Percentiles rank a stretch among this genome's conserved stretches.
Evolutionary conservation across 108 stramenopile genomes (phyloP).

Genomic region (Thalassiosira profunda): DNA sequence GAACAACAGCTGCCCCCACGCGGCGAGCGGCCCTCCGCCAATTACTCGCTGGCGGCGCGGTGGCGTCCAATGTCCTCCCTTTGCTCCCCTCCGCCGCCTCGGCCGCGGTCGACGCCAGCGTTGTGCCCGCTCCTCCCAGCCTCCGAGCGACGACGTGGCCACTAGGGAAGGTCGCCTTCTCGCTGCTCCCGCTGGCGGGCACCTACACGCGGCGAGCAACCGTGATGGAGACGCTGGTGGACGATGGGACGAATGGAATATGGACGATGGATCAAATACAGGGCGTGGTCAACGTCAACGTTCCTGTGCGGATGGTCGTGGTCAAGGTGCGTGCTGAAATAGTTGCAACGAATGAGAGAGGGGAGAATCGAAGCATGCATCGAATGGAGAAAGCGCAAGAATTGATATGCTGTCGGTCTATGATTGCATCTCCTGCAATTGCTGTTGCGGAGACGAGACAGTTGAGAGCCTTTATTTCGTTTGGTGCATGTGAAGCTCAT

Average conservation of each 20-base stretch:
- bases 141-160: slow-evolving; percentile 65
- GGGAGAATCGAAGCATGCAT: too few species aligned
- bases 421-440: too few species aligned
- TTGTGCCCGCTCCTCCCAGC: slow-evolving; percentile 52
- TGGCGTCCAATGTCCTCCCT: too few species aligned
- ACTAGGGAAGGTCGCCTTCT: slow-evolving; percentile 84
- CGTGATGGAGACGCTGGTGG: slow-evolving; percentile 37
- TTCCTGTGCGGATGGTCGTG: slow-evolving; percentile 88
- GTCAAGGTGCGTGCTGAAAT: slow-evolving; percentile 60
- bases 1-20: too few species aligned
- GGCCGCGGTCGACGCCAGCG: not conserved
- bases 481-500: too few species aligned
- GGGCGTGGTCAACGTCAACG: slow-evolving; percentile 95
- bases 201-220: slow-evolving; percentile 75
- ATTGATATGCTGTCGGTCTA: too few species aligned
- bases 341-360: too few species aligned
- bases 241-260: slow-evolving; percentile 41
- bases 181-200: slow-evolving; percentile 75
- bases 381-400: too few species aligned
- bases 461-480: too few species aligned
- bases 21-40: too few species aligned
- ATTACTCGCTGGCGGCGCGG: too few species aligned
- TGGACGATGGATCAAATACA: slow-evolving; percentile 95
- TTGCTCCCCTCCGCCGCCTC: not conserved
- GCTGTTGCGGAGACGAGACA: too few species aligned